Conservation (phyloP, 805 yeast genomes). For the Komagataella populi region DNA sequence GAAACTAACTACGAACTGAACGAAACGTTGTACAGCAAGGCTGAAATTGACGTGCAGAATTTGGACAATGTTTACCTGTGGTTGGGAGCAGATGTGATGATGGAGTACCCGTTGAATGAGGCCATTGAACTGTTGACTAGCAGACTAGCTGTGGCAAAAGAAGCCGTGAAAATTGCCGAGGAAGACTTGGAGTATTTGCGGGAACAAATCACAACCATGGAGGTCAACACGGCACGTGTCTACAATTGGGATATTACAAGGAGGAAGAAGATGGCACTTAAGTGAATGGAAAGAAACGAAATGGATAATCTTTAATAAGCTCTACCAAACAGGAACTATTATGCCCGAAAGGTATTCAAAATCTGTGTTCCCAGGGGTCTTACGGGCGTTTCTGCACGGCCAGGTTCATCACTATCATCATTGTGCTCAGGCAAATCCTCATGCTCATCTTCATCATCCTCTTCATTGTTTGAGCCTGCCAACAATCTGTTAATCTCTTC, state of each 20-base stretch:
- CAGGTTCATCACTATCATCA: constrained; percentile 16
- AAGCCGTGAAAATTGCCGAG: constrained; percentile 46
- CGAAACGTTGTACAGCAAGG: constrained; percentile 83
- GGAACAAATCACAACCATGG: constrained; percentile 93
- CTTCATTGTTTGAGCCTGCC: constrained; percentile 2
- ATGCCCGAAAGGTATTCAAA: constrained; percentile 42
- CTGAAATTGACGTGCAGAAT: constrained; percentile 48
- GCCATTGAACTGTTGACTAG: constrained; percentile 58
- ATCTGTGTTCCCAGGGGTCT: constrained; percentile 49
- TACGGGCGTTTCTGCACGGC: constrained; percentile 41
- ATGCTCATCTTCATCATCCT: constrained; percentile 11
- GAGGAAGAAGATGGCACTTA: constrained; percentile 32
- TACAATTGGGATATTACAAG: constrained; percentile 83
- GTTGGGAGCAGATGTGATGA: constrained; percentile 98
- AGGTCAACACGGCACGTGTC: constrained; percentile 89
- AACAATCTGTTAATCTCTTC: constrained; percentile 2
- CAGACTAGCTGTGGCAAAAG: constrained; percentile 50
- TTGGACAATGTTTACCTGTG: constrained; percentile 61
- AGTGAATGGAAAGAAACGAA: constrained; percentile 19
- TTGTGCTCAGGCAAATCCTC: constrained; percentile 15
- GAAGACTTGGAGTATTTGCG: constrained; percentile 78
- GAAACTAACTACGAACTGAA: constrained; percentile 68
- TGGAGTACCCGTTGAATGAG: constrained; percentile 84
- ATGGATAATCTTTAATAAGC: not conserved
- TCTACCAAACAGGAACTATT: constrained; percentile 1